Base-by-base conservation (phyloP, 306 rosid genomes). In the cucumber (Cucumis sativus) region DNA sequence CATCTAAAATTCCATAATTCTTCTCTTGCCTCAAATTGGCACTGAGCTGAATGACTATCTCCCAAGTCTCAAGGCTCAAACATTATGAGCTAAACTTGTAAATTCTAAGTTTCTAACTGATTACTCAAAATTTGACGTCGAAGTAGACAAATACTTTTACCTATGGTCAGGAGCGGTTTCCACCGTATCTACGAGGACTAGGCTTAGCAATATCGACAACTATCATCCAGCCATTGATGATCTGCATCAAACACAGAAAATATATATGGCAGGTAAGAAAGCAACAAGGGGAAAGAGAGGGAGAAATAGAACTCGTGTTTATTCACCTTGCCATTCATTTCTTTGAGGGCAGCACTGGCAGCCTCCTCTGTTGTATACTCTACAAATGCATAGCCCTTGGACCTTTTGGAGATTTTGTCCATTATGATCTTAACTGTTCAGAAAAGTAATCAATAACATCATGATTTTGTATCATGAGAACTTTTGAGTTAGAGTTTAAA, bases 161-260 rank as follows among this genome's bases (percentile, higher is more conserved):
- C 75, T 21, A 20, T 61, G 83, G 51, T 83, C 86, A 80, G 33
- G 79, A 78, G 15, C 40, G 80, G 49, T 83, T 82, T 20, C 86
- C 67, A 80, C 79, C 76, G 71, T 82, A 79, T 81, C 86, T 90
- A 57, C 88, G 84, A 30, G 90, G 87, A 79, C 45, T 86, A 62
- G 82, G 78, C 83, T 86, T 94, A 70, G 97, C 98, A 80, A 83
- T 91, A 85, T 93, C 98, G 45, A 91, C 98, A 73, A 91, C 93
- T 76, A 91, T 91, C 97, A 93, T 91, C 97, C 97, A 90, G 17
- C 97, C 98, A 82, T 93, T 93, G 55, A 93, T 91, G 82, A 93
- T 91, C 97, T 93, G 88, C 82, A 81, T 77, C 62, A 63, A 61
- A 10, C 55, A 25, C 79, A 56, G 9, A 66, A 3, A n/a, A 20